Conservation (phyloP, 345 rosid genomes). For the Bruguiera gymnorhiza region DNA sequence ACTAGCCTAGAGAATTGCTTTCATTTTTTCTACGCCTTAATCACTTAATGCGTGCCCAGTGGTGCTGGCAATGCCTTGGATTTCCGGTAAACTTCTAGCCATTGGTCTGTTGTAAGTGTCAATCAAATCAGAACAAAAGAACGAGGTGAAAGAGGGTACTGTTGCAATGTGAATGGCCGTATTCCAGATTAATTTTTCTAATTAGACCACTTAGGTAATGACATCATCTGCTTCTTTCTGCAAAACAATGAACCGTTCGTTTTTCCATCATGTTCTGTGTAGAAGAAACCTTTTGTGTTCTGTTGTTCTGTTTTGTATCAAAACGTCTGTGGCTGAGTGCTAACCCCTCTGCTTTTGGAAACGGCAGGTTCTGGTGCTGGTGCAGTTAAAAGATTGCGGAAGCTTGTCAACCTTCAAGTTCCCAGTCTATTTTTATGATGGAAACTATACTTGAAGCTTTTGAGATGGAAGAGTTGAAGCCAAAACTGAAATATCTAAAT, state of each 20-base stretch:
- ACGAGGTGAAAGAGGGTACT: background rate
- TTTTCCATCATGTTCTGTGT: no score
- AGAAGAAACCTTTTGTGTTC: background rate
- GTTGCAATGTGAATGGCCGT: background rate
- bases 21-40: no score
- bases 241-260: background rate
- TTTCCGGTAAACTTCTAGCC: background rate
- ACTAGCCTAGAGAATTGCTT: no score
- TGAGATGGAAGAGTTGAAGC: no score
- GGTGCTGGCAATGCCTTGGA: background rate
- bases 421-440: no score
- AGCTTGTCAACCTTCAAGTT: no score
- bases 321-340: background rate
- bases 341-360: conserved; percentile 14
- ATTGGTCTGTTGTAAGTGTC: background rate
- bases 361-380: conserved; percentile 11
- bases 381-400: background rate
- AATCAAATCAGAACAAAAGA: background rate
- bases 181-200: background rate
- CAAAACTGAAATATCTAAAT: no score
- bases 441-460: no score
- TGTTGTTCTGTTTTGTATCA: background rate
- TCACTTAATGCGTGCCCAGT: no score
- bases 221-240: background rate
- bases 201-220: background rate